Conservation (phyloP, 306 rosid species). For the Cicer chorassanicum region DNA sequence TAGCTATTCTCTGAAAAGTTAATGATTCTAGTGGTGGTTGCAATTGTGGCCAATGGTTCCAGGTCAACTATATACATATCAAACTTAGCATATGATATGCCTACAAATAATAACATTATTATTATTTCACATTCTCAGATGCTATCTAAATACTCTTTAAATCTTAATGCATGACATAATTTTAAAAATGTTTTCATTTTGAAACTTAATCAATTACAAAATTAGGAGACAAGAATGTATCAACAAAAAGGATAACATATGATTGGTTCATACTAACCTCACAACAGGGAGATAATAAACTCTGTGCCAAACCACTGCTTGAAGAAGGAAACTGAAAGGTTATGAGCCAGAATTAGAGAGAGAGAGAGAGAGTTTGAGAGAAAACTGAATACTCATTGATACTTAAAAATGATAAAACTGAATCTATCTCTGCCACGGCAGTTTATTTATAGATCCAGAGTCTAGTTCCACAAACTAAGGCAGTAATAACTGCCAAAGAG, state of each 20-base stretch:
- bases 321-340: slow-evolving; percentile 67
- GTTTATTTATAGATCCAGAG: slow-evolving; percentile 1
- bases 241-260: slow-evolving; percentile 6
- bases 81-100: neutral
- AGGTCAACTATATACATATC: neutral
- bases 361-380: neutral
- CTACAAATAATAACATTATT: neutral
- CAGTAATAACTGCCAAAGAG: neutral
- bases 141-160: neutral
- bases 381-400: neutral
- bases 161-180: neutral
- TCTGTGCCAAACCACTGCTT: slow-evolving; percentile 71
- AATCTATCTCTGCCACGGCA: neutral
- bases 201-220: slow-evolving; percentile 1
- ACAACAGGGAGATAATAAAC: slow-evolving; percentile 75
- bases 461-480: neutral
- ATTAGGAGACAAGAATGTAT: slow-evolving; percentile 12
- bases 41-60: neutral
- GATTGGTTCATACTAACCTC: slow-evolving; percentile 61
- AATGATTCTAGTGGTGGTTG: neutral
- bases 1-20: neutral
- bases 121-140: slow-evolving; percentile 23
- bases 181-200: neutral
- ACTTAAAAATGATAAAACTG: neutral
- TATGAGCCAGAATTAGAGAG: slow-evolving; percentile 17